Evolutionary conservation across 2,329 filamentous ascomycete genomes (phyloP).

Genomic region (Fusarium chuoi): DNA sequence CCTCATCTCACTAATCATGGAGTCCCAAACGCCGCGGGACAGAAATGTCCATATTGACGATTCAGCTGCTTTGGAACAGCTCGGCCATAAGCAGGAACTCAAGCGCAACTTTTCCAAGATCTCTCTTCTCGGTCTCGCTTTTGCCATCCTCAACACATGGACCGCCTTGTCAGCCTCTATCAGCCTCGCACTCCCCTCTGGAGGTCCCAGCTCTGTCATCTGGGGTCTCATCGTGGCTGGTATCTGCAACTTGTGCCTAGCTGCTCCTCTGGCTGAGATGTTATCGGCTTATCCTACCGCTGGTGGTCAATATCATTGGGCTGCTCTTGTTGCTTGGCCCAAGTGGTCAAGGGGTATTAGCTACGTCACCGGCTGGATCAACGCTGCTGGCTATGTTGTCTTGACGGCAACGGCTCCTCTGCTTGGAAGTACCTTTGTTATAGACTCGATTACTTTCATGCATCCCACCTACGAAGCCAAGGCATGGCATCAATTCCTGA

Average conservation of each 20-base stretch:
- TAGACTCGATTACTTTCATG: conserved; percentile 72
- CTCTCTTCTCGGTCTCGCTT: conserved; percentile 60
- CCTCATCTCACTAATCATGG: conserved; percentile 24
- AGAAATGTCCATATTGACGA: conserved; percentile 44
- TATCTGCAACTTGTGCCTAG: conserved; percentile 75
- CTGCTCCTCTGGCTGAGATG: conserved; percentile 77
- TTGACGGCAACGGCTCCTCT: conserved; percentile 75
- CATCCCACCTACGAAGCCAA: conserved; percentile 65
- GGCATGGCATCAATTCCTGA: conserved; percentile 78
- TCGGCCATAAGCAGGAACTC: conserved; percentile 62
- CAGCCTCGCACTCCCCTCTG: conserved; percentile 69
- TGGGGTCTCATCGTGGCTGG: conserved; percentile 74
- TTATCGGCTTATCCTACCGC: conserved; percentile 71
- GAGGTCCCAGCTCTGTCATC: conserved; percentile 76
- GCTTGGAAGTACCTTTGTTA: conserved; percentile 72
- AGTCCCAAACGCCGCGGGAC: conserved; percentile 31
- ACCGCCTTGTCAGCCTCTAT: conserved; percentile 61
- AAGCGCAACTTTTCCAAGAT: conserved; percentile 61
- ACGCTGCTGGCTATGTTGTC: conserved; percentile 76
- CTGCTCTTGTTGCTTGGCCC: conserved; percentile 70
- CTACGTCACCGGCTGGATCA: conserved; percentile 79
- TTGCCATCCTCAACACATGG: conserved; percentile 63
- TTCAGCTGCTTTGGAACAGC: conserved; percentile 53
- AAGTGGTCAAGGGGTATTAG: conserved; percentile 70
- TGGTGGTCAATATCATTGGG: conserved; percentile 78